Evolutionary conservation across 2,329 filamentous ascomycete species (phyloP), one percentile per base, ranked within the genome.

Genomic region (Tolypocladium sp.): DNA sequence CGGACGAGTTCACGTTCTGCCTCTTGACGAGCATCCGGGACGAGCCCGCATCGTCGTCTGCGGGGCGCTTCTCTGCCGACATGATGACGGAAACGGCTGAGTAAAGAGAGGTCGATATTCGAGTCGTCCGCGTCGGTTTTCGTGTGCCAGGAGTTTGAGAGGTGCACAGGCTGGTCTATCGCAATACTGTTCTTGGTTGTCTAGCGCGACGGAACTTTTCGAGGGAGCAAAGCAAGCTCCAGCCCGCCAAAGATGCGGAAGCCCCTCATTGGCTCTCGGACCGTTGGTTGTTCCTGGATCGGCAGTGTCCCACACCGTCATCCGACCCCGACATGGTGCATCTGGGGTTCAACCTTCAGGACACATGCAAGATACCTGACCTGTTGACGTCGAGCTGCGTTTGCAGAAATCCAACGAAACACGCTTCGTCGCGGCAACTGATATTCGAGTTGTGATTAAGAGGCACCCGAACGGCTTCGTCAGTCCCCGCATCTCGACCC

Each of bases 41-140:
- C 30, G 86, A 85, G 67, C 87, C 85, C 66, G 93, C 93, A 61
- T 90, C 89, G 66, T 89, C 88, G 62, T 90, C 87, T n/a, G 92
- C 92, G 61, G 92, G 89, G 70, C 94, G 86, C 78, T 99, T 97
- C 76, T 96, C 92, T 63, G 89, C 83, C 40, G 92, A 91, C 92
- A 96, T 97, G 61, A n/a, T 70, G 66, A 42, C 40, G 52, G 20
- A 3, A 3, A 53, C 44, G 33, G 46, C n/a, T 41, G 44, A 44
- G 42, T n/a, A 25, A 3, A 49, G 12, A 4, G n/a, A 0, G 7
- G 2, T 58, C 56, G 56, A 9, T 35, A 9, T 35, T 13, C 2
- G 4, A 22, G 30, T n/a, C 30, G 27, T n/a, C 35, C 30, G 49
- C 49, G 27, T 52, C 49, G 49, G 30, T 35, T 4, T 35, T 35